Percentiles rank a stretch among this genome's conserved stretches.
phyloP scores from a whole-genome alignment of 495 filamentous ascomycete genomes.

The Tuber brumale region DNA sequence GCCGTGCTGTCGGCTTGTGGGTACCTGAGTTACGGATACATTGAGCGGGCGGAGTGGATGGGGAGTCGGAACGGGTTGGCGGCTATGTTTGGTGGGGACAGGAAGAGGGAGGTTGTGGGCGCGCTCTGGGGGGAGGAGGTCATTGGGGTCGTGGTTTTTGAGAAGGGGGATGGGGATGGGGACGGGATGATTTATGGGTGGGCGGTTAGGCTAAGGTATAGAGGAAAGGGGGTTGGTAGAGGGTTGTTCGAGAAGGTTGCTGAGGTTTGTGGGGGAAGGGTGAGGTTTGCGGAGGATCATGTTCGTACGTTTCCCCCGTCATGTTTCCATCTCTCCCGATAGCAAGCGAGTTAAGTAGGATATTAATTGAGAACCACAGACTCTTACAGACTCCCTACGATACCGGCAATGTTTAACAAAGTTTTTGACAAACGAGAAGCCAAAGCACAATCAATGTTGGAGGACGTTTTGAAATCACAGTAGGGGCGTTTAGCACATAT shows the following conservation, averaged over 20 bases:
- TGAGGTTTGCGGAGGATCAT: slow-evolving; percentile 21
- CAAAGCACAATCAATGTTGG: slow-evolving; percentile 19
- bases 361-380: slow-evolving; percentile 12
- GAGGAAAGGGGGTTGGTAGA: slow-evolving; percentile 60
- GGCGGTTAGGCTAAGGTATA: slow-evolving; percentile 63
- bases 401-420: slow-evolving; percentile 25
- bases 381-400: slow-evolving; percentile 19
- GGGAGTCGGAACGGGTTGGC: slow-evolving; percentile 48
- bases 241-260: slow-evolving; percentile 51
- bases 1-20: slow-evolving; percentile 45
- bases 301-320: slow-evolving; percentile 13
- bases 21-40: slow-evolving; percentile 47
- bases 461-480: slow-evolving; percentile 25
- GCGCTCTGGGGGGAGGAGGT: slow-evolving; percentile 52
- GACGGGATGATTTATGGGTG: slow-evolving; percentile 62
- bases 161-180: slow-evolving; percentile 43
- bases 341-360: neutral
- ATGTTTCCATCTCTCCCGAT: neutral
- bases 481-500: neutral
- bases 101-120: slow-evolving; percentile 49
- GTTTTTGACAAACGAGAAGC: slow-evolving; percentile 29
- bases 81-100: slow-evolving; percentile 40
- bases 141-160: slow-evolving; percentile 51
- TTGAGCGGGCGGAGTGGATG: slow-evolving; percentile 51
- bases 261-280: slow-evolving; percentile 16